Evolutionary conservation across 257 asterid genomes (phyloP).

Genomic region (Nyctanthes arbortristis): DNA sequence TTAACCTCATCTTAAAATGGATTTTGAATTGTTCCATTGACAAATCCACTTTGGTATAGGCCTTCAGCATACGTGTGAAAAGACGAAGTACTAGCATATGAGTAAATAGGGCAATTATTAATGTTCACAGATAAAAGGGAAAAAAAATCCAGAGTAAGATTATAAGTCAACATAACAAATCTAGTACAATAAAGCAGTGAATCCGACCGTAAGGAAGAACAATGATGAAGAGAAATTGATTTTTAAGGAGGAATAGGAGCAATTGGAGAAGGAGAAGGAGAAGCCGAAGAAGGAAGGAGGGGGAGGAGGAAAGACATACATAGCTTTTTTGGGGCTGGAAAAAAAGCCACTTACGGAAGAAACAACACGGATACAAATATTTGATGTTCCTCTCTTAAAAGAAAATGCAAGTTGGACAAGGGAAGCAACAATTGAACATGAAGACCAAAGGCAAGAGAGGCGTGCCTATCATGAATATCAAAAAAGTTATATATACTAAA

Average conservation of each 20-base stretch:
- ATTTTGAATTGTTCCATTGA: slow-evolving; percentile 76
- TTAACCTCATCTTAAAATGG: slow-evolving; percentile 81
- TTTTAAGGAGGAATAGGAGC: no score
- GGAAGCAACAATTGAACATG: neutral
- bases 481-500: neutral
- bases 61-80: slow-evolving; percentile 47
- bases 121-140: slow-evolving; percentile 2
- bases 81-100: slow-evolving; percentile 24
- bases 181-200: no score
- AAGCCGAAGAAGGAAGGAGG: no score
- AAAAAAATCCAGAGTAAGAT: slow-evolving; percentile 9
- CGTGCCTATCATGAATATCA: slow-evolving; percentile 4
- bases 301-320: no score
- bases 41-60: slow-evolving; percentile 75
- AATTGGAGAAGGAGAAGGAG: no score
- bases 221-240: no score
- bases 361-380: neutral
- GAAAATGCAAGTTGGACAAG: neutral
- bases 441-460: neutral
- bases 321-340: no score
- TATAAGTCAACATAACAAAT: neutral
- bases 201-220: no score
- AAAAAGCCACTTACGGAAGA: no score
- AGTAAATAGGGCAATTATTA: slow-evolving; percentile 18
- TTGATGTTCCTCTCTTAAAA: neutral